A percentile compares a stretch with the other conserved stretches of the same genome.
These are phyloP conservation scores for Choanephora cucurbitarum DNA, from an alignment of 371 early-diverging fungal species.

Conservation along the genomic window DNA sequence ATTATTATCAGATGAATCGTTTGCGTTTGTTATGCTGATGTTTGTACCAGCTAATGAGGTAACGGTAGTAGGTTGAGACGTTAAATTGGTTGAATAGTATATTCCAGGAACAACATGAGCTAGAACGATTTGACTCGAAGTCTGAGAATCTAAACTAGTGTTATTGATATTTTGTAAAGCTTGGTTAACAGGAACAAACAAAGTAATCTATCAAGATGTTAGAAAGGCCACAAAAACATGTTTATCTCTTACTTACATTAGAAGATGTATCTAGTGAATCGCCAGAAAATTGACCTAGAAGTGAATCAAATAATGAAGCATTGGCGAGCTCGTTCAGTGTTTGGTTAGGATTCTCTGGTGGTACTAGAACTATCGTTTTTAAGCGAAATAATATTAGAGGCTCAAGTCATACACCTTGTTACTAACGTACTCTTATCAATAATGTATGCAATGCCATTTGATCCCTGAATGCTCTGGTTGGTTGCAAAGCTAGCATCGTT, in stretches of 20 bases:
- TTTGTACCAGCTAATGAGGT: conserved; percentile 7
- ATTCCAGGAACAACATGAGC: conserved; percentile 46
- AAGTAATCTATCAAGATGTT: conserved; percentile 22
- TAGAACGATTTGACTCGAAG: conserved; percentile 21
- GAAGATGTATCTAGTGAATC: not conserved
- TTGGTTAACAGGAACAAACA: conserved; percentile 35
- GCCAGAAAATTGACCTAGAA: conserved; percentile 1
- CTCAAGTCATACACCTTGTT: not conserved
- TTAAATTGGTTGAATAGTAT: conserved; percentile 43
- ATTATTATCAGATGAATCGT: not conserved
- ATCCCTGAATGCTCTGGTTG: conserved; percentile 26
- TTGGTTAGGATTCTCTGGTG: conserved; percentile 24
- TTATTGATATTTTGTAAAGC: conserved; percentile 19
- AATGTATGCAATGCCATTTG: conserved; percentile 41
- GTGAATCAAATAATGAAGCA: conserved; percentile 9
- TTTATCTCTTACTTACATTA: not conserved
- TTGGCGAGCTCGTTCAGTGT: conserved; percentile 19
- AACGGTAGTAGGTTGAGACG: conserved; percentile 13
- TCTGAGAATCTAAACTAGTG: conserved; percentile 6
- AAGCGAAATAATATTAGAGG: not conserved
- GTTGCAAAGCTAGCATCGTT: conserved; percentile 27
- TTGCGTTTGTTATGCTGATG: conserved; percentile 7
- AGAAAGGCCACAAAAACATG: not conserved
- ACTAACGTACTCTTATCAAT: conserved; percentile 34
- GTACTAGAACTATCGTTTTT: conserved; percentile 29